phyloP scores from a whole-genome alignment of 768 basidiomycete genomes.

The Cystobasidium onofrii region DNA sequence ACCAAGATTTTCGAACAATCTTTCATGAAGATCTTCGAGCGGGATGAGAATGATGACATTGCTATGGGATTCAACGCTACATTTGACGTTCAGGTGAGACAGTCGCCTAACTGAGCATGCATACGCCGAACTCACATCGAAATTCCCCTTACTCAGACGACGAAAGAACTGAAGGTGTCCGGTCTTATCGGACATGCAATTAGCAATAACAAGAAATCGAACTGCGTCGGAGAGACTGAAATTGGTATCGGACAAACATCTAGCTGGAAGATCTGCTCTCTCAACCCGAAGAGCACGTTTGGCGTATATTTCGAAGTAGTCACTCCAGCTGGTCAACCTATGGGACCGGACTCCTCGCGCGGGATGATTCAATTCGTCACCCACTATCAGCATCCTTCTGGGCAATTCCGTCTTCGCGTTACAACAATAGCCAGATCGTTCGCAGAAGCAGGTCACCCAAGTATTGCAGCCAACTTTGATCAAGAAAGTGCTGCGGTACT shows the following conservation, averaged over 20 bases:
- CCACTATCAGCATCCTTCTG: constrained; percentile 93
- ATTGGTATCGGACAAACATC: constrained; percentile 98
- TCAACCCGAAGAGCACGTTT: constrained; percentile 75
- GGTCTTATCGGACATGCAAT: constrained; percentile 96
- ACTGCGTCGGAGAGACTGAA: constrained; percentile 95
- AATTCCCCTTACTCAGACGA: constrained; percentile 56
- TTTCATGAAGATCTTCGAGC: constrained; percentile 83
- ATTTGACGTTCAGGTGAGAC: constrained; percentile 81
- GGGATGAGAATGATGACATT: constrained; percentile 82
- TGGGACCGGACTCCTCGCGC: constrained; percentile 70
- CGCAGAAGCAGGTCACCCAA: constrained; percentile 91
- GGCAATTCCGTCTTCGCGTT: constrained; percentile 90
- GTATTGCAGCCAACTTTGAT: constrained; percentile 87
- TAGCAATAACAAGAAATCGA: constrained; percentile 91
- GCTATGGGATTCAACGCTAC: constrained; percentile 99
- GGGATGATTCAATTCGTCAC: constrained; percentile 97
- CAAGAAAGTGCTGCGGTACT: constrained; percentile 95
- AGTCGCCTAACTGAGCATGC: not conserved
- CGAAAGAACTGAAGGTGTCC: constrained; percentile 96
- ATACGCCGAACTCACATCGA: no score
- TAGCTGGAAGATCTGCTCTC: constrained; percentile 90
- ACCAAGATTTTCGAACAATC: constrained; percentile 99
- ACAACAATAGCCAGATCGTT: constrained; percentile 96
- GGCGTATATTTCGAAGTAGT: constrained; percentile 98
- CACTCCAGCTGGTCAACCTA: constrained; percentile 76